Base-by-base conservation (phyloP, 306 rosid species). In the Castanospermum australe region DNA sequence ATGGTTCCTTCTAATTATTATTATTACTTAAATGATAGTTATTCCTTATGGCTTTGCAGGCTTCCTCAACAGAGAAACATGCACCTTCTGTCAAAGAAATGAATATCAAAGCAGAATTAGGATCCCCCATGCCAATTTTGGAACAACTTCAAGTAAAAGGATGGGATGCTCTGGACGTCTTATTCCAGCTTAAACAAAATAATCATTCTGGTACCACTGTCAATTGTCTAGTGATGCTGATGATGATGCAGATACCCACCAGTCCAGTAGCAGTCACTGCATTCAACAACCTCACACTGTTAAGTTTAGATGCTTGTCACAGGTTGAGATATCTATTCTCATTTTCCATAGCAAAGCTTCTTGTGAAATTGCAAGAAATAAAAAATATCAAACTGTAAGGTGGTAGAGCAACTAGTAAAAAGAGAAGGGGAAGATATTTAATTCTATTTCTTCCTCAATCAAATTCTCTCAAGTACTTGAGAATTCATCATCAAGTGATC, bases 81-180 rank as follows among this genome's bases (percentile, higher is more conserved):
- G 15, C 12, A n/a, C 30, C 25, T 61, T 50, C 36, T 62, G 63
- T 13, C 50, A 63, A 45, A 0, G 21, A 76, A 18, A 2, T 18
- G 6, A 18, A 35, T 30, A 14, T 32, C 32, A 62, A 17, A 33
- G 63, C 24, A 48, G 62, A 62, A 63, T 62, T 20, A 55, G 14
- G 18, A 14, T 50, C 72, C n/a, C 35, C 5, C 38, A 76, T 61
- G 72, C 80, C 51, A 76, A 20, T 17, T 76, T 45, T 76, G 38
- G 72, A 76, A 76, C 61, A 76, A 13, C 36, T 76, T 62, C 61
- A 47, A 47, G 50, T 76, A 22, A 63, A 76, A 48, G 80, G 80
- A 13, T 76, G 50, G 63, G 38, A 76, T 47, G 62, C 80, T 2
- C 28, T 76, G 28, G 80, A 62, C 9, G 24, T 35, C 63, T 12